phyloP scores from a whole-genome alignment of 2,329 filamentous ascomycete species.

The Colletotrichum eleusines region DNA sequence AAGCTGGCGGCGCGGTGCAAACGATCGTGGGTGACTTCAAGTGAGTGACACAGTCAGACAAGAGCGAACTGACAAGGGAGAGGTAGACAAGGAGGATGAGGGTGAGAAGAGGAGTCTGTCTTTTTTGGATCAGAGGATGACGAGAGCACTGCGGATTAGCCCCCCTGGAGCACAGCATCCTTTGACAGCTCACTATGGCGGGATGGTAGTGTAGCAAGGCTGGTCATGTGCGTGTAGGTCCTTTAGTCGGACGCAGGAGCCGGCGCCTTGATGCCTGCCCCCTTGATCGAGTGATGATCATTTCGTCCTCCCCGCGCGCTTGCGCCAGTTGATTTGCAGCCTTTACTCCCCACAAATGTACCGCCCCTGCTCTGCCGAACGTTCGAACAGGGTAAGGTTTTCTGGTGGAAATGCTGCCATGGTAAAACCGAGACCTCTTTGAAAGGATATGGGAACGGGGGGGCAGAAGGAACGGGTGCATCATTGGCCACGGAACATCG shows the following conservation, averaged over 20 bases:
- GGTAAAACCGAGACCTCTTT: neutral
- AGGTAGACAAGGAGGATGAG: slow-evolving; percentile 8
- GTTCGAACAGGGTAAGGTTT: slow-evolving; percentile 5
- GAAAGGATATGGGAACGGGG: slow-evolving; percentile 8
- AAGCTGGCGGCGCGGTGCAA: neutral
- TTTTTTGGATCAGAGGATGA: slow-evolving; percentile 32
- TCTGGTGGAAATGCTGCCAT: neutral
- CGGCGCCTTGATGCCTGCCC: slow-evolving; percentile 31
- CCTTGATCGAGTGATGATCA: slow-evolving; percentile 16
- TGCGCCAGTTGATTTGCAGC: slow-evolving; percentile 27
- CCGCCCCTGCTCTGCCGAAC: slow-evolving; percentile 14
- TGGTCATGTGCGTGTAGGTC: slow-evolving; percentile 25
- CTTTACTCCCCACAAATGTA: slow-evolving; percentile 21
- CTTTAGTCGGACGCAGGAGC: slow-evolving; percentile 23
- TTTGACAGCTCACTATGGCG: slow-evolving; percentile 10
- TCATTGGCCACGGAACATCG: slow-evolving; percentile 30
- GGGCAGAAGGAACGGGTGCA: slow-evolving; percentile 2
- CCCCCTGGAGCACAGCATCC: slow-evolving; percentile 39
- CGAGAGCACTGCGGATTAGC: slow-evolving; percentile 17
- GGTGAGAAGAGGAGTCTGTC: no score
- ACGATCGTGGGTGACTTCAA: slow-evolving; percentile 21
- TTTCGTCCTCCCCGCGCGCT: slow-evolving; percentile 25
- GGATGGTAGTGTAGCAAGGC: slow-evolving; percentile 14
- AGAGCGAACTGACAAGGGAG: slow-evolving; percentile 8
- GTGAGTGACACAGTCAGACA: slow-evolving; percentile 35